A percentile compares a stretch with the other conserved stretches of the same genome.
Evolutionary conservation across 495 filamentous ascomycete species (phyloP).

Genomic region (Sordaria brevicollis): DNA sequence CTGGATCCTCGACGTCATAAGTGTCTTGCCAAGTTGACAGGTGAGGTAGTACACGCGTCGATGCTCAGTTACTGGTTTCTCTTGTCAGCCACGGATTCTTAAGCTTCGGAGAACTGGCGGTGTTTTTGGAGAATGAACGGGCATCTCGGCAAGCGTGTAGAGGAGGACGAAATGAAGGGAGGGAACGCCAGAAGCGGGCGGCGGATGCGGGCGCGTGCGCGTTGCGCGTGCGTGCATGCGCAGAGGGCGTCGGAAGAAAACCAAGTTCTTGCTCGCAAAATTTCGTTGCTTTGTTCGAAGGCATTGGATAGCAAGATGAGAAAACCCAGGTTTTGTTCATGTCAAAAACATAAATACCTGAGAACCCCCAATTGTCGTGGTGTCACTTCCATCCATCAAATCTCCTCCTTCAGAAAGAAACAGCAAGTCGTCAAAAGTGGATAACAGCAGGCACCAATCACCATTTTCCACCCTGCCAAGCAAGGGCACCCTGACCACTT

Average conservation of each 20-base stretch:
- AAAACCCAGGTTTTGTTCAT: too few relatives aligned
- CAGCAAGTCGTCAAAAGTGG: not conserved
- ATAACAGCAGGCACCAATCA: not conserved
- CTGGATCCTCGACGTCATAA: not conserved
- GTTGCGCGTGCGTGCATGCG: not conserved
- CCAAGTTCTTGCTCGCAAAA: not conserved
- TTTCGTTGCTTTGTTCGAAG: too few relatives aligned
- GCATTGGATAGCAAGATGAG: too few relatives aligned
- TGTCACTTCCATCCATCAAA: not conserved
- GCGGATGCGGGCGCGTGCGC: not conserved
- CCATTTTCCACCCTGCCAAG: not conserved
- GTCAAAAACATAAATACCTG: not conserved
- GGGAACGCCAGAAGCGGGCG: not conserved
- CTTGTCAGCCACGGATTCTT: too few relatives aligned
- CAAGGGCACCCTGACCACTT: not conserved
- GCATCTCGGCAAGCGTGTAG: not conserved
- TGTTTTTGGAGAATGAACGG: not conserved
- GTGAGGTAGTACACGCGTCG: not conserved
- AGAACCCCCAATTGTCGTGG: too few relatives aligned
- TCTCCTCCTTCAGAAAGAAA: not conserved
- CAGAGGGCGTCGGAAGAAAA: not conserved
- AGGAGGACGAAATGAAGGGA: not conserved
- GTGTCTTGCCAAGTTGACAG: not conserved
- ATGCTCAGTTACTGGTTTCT: not conserved
- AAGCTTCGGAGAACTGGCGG: not conserved